Evolutionary conservation across 768 basidiomycete species (phyloP).

Genomic region (Suillus ampliporus): DNA sequence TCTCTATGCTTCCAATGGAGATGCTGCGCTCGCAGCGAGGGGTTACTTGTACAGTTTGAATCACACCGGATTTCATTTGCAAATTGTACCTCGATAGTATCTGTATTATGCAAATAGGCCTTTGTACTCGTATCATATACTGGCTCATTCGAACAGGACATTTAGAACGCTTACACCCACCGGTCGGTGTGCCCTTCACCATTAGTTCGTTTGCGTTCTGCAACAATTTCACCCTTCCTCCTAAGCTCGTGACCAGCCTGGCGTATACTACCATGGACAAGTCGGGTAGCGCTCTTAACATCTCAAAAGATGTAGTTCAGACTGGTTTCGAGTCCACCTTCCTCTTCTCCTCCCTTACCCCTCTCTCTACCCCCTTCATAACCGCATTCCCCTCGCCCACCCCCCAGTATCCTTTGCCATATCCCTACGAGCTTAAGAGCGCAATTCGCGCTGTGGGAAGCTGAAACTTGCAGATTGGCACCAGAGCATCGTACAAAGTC

Average conservation of each 20-base stretch:
- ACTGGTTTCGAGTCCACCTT: no score
- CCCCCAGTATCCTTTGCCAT: constrained; percentile 55
- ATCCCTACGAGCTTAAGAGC: constrained; percentile 70
- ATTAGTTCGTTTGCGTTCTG: no score
- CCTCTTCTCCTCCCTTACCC: constrained; percentile 91
- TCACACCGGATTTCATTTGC: neutral
- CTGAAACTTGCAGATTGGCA: constrained; percentile 86
- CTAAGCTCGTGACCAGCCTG: no score
- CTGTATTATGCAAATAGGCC: neutral
- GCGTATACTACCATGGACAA: no score
- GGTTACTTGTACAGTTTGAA: neutral
- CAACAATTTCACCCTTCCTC: no score
- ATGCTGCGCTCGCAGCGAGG: neutral
- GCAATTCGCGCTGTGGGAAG: constrained; percentile 71
- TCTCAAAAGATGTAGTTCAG: no score
- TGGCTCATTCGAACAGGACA: neutral
- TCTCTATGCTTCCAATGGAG: neutral
- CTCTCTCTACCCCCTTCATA: constrained; percentile 84
- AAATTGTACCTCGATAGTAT: neutral
- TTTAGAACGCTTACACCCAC: no score
- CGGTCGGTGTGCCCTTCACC: no score
- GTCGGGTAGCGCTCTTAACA: no score
- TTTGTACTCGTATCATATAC: neutral
- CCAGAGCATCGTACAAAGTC: constrained; percentile 85
- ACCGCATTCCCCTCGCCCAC: constrained; percentile 66